Evolutionary conservation across 2,329 filamentous ascomycete species (phyloP), one percentile per base, ranked within the genome.

Genomic region (Rosellinia necatrix): DNA sequence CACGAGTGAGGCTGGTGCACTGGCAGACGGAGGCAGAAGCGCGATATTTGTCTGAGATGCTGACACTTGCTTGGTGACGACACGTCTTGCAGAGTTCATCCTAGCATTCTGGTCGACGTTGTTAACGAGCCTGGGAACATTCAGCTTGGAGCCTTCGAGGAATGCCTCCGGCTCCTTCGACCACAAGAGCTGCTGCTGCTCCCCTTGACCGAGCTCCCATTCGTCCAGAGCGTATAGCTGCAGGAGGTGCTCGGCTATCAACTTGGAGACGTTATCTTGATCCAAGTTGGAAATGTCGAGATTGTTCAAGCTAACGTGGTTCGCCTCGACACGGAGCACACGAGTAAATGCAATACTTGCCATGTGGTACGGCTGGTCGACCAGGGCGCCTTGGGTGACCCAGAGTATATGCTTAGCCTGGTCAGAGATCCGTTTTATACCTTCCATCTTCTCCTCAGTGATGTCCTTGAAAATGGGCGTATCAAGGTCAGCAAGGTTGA

Each of bases 321-420:
- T 4, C 13, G 47, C 25, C 42, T 61, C 57, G 3, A 7, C 12
- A 13, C 44, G 13, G 1, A 60, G 8, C 2, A 30, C 32, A 13
- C 53, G 53, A 10, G 41, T n/a, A 38, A 60, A 62, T 1, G 53
- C 15, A n/a, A 62, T 25, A 25, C 49, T 57, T 2, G 53, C 53
- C 41, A 40, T 48, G 21, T 59, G 50, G 17, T 62, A 60, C 30
- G 44, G 64, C 58, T 30, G 22, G 7, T 69, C 69, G 65, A 59
- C 73, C 25, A 77, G 74, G 1, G 75, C 77, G 3, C 75, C 75
- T 0, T 68, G 67, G 0, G 78, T 78, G 15, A 81, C 58, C 80
- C 81, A 84, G 1, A 84, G 42, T 1, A 83, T 61, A 2, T 74
- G 71, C 13, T 70, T 71, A 1, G 75, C 68, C 1, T 48, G 49